Evolutionary conservation across 2,329 filamentous ascomycete genomes (phyloP), one percentile per base, ranked within the genome.

Genomic region (Fusarium pseudocircinatum): DNA sequence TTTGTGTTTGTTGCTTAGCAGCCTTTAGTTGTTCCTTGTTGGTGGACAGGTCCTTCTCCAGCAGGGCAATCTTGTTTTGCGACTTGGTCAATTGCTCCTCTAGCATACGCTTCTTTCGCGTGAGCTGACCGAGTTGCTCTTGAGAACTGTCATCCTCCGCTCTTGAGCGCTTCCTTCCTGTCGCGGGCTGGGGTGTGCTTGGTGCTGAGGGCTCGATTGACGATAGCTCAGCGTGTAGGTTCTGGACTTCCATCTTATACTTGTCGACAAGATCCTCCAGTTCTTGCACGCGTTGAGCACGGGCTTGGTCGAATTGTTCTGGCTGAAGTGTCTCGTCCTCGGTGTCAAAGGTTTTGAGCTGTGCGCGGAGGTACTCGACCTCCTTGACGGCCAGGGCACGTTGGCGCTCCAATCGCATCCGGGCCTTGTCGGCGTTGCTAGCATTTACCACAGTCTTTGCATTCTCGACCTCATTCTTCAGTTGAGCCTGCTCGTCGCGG

Each of bases 291-390:
- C 94, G 92, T 70, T 92, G 87, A 0, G 88, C 85, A 72, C 95
- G 96, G 26, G 90, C 87, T 74, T 93, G 89, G 77, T 99, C 94
- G 60, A 93, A 92, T 47, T 89, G 91, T 39, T 94, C 93, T 0
- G 94, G 90, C 62, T 96, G 91, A 84, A 98, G 93, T 1, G 95
- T 95, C 60, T 91, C 90, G 77, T 98, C 95, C 81, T 99, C 96
- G 2, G 90, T 89, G 78, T 98, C 94, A 68, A 97, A 93, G 0
- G 93, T 92, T 83, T 95, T 95, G 61, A 98, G 87, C 81, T 99
- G 96, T 1, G 94, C 96, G 28, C 96, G 93, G 12, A 99, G 88
- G 80, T 97, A 97, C 75, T 98, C 95, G 1, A 96, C 94, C 80
- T 99, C 97, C 79, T 98, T 98, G 30, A 94, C 87, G 0, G 95